Conservation (phyloP, 2,329 filamentous ascomycete genomes). For the Penicillium sp. region DNA sequence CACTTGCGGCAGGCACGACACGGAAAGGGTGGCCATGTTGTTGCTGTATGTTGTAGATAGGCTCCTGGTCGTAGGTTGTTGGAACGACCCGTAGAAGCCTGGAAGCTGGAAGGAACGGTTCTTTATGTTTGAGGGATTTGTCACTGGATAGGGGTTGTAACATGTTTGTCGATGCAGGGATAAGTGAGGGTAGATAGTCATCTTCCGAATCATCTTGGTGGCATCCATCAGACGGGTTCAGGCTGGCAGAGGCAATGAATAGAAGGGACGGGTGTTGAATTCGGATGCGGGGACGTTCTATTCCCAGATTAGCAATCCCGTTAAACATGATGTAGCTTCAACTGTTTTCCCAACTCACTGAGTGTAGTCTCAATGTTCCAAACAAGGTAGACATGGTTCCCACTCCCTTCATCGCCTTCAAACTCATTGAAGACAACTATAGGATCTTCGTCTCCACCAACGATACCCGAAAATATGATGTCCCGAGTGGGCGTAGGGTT, state of each 20-base stretch:
- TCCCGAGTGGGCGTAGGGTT: constrained; percentile 39
- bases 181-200: constrained; percentile 55
- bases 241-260: constrained; percentile 52
- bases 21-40: constrained; percentile 56
- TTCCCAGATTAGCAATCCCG: background rate
- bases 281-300: constrained; percentile 51
- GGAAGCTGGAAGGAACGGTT: constrained; percentile 60
- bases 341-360: constrained; percentile 32
- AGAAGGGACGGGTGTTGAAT: constrained; percentile 59
- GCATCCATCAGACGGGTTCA: constrained; percentile 47
- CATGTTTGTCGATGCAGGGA: constrained; percentile 61
- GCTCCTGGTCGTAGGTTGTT: constrained; percentile 50
- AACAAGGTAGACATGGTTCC: constrained; percentile 45
- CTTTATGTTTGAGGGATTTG: constrained; percentile 47
- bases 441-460: constrained; percentile 44
- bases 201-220: constrained; percentile 44
- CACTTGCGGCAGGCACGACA: constrained; percentile 58
- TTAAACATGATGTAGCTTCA: background rate
- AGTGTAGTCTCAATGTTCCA: constrained; percentile 49
- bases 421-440: constrained; percentile 48
- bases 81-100: constrained; percentile 60
- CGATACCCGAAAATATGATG: constrained; percentile 45
- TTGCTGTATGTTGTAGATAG: constrained; percentile 56
- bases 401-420: constrained; percentile 39
- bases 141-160: constrained; percentile 57